A percentile compares a stretch with the other conserved stretches of the same genome.
phyloP scores from a whole-genome alignment of 78 protist species.

The Dictyostelium brefeldianum region DNA sequence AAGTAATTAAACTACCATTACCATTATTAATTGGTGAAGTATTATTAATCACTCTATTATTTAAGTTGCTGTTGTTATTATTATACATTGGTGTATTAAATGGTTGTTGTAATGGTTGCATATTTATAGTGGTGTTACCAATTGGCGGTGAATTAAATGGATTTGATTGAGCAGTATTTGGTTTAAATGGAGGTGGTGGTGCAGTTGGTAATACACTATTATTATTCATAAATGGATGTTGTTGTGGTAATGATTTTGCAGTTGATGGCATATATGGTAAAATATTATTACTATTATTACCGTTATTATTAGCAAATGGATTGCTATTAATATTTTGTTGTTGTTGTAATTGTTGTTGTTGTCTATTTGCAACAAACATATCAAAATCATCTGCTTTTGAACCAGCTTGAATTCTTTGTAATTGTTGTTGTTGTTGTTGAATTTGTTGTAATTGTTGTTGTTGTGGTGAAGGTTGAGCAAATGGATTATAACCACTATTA shows the following conservation, averaged over 20 bases:
- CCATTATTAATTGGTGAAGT: not conserved
- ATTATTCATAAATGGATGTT: not conserved
- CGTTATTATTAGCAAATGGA: conserved; percentile 5
- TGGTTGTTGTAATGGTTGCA: conserved; percentile 21
- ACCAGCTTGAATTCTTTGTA: not conserved
- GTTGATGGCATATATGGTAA: not conserved
- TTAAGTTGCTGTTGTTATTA: not conserved
- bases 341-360: not conserved
- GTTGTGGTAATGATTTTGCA: conserved; percentile 29
- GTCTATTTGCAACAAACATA: not conserved
- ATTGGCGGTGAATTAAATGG: not conserved
- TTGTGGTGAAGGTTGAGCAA: conserved; percentile 16
- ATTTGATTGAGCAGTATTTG: conserved; percentile 12
- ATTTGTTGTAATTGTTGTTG: not conserved
- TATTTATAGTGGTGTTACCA: not conserved
- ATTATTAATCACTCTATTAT: not conserved
- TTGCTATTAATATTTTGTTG: not conserved
- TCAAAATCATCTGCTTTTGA: not conserved
- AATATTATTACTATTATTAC: not conserved
- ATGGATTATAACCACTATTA: conserved; percentile 10
- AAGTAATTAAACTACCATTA: not conserved
- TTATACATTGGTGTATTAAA: conserved; percentile 4
- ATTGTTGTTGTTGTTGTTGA: conserved; percentile 15
- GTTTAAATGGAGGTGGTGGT: conserved; percentile 29
- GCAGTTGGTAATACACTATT: not conserved